Conservation (phyloP, 1,139 yeast species). For the Nakaseomyces delphensis region DNA sequence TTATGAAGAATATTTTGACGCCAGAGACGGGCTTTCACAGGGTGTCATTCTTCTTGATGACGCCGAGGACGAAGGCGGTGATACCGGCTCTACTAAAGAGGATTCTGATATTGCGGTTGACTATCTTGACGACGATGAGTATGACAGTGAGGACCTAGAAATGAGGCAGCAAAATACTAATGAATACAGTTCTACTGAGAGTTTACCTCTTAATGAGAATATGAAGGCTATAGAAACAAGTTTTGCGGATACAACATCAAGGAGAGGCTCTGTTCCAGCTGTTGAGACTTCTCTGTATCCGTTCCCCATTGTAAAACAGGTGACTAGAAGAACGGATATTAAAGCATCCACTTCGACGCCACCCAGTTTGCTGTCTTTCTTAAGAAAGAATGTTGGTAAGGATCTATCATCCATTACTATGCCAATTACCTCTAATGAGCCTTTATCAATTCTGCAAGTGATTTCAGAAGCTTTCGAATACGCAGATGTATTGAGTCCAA, state of each 20-base stretch:
- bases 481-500: slow-evolving; percentile 47
- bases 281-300: slow-evolving; percentile 46
- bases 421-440: slow-evolving; percentile 95
- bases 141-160: slow-evolving; percentile 3
- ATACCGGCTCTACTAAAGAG: background rate
- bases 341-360: slow-evolving; percentile 57
- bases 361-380: slow-evolving; percentile 68
- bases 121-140: slow-evolving; percentile 5
- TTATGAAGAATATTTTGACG: slow-evolving; percentile 30
- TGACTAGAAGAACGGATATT: slow-evolving; percentile 54
- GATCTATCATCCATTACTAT: slow-evolving; percentile 78
- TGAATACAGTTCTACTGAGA: slow-evolving; percentile 4
- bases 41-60: slow-evolving; percentile 30
- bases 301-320: slow-evolving; percentile 39
- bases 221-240: background rate
- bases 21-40: slow-evolving; percentile 22
- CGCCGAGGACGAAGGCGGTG: slow-evolving; percentile 18
- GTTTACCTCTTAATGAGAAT: background rate
- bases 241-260: slow-evolving; percentile 3
- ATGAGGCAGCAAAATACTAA: slow-evolving; percentile 1
- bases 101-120: slow-evolving; percentile 1
- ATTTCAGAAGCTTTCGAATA: slow-evolving; percentile 77
- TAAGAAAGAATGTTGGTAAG: slow-evolving; percentile 87
- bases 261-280: background rate
- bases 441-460: slow-evolving; percentile 70